A percentile compares a stretch with the other conserved stretches of the same genome.
Evolutionary conservation across 1,284 basidiomycete genomes (phyloP).

Genomic region (Puccinia horiana): DNA sequence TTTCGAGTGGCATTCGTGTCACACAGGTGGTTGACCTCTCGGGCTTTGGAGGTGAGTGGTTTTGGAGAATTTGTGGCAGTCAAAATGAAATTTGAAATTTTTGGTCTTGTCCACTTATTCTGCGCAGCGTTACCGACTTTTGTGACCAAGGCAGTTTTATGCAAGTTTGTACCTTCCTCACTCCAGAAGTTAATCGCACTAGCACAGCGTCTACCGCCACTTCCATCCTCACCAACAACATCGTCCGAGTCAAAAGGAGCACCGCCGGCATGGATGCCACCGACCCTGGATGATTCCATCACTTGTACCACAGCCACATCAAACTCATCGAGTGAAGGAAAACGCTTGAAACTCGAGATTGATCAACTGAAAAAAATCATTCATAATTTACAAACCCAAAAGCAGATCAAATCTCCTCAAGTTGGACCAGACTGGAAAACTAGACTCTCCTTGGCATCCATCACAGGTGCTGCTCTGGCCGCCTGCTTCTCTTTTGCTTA

Average conservation of each 20-base stretch:
- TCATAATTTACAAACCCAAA: not conserved
- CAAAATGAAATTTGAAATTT: not conserved
- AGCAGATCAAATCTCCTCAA: not conserved
- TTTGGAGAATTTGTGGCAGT: not conserved
- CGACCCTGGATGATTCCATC: not conserved
- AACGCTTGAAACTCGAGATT: not conserved
- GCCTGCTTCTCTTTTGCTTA: not conserved
- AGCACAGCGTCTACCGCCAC: constrained; percentile 10
- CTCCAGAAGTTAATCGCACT: constrained; percentile 14
- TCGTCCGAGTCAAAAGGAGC: not conserved
- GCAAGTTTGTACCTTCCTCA: constrained; percentile 38
- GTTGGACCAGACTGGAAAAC: not conserved
- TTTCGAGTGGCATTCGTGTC: constrained; percentile 12
- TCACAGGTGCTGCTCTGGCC: not conserved
- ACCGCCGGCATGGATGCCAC: constrained; percentile 9
- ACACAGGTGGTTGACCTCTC: constrained; percentile 30
- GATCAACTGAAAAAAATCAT: constrained; percentile 22
- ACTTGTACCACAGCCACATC: not conserved
- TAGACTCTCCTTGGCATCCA: not conserved
- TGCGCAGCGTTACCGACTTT: constrained; percentile 31
- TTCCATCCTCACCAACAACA: not conserved
- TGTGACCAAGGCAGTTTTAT: constrained; percentile 30
- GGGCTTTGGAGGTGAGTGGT: constrained; percentile 27
- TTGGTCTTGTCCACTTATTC: not conserved
- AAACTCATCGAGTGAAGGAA: not conserved